Base-by-base conservation (phyloP, 1,284 basidiomycete genomes). In the Ustilago hordei region DNA sequence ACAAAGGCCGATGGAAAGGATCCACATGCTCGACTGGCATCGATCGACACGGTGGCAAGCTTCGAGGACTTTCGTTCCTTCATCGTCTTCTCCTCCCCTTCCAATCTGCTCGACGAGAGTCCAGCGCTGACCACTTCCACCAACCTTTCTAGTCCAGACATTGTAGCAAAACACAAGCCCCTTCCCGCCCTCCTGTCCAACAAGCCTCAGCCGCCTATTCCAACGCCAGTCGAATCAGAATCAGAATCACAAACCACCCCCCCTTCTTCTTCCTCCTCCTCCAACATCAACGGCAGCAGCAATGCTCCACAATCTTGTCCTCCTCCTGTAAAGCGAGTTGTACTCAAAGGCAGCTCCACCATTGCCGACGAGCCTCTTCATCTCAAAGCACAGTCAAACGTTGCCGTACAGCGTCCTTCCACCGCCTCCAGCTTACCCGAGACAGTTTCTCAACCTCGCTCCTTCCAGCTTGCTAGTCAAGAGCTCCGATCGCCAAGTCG, bases 41-140 rank as follows among this genome's bases (percentile, higher is more conserved):
- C 69, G 19, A 68, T 67, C 43, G 65, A 41, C n/a, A 65, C 61
- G 1, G 13, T 65, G n/a, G 68, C 61, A 35, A 67, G 70, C 45
- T 64, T 72, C 47, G 69, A 77, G 28, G 75, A 77, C 64, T 77
- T 72, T 64, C 75, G 69, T 3, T 69, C 69, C 13, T 28, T 72
- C 13, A 64, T 77, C 13, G 59, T 60, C 28, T 69, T 72, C 54
- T 60, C 66, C 7, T 66, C 69, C 4, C 45, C 69, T 3, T 31
- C 56, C n/a, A 47, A 64, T 43, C 55, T 66, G 12, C 45, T 66
- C 15, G 64, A 70, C 32, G 64, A 67, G 15, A 75, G 73, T 23
- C 68, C 68, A 4, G 41, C 73, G 3, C 45, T 67, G 43, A 70
- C 73, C 38, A 48, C 58, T 0, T 75, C 73, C 8, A 70, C 73